Evolutionary conservation across 495 filamentous ascomycete genomes (phyloP), one percentile per base, ranked within the genome.

Genomic region (Penicillium coprophilum): DNA sequence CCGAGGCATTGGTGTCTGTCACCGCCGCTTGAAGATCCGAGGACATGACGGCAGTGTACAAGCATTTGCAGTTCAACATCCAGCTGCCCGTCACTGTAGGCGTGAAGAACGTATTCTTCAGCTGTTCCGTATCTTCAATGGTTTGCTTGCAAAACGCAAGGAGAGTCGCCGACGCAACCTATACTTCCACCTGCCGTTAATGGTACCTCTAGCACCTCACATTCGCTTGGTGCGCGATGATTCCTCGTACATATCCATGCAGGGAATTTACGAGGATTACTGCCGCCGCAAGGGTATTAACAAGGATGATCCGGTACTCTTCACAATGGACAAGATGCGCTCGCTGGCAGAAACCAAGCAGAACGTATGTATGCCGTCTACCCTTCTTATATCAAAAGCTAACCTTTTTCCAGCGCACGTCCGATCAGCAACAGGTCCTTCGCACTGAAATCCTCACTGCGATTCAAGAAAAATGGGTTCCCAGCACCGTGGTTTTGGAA

Each of bases 121-220:
- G 69, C 78, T 99, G n/a, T 99, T 97, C 85, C 84, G 95, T 20
- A 95, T 96, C 57, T 92, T 99, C 77, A 97, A 99, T 70, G 90
- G 90, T 58, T 84, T 87, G 28, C 78, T 99, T 41, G 80, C 85
- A 15, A 93, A 92, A 72, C 87, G 91, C 62, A 97, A 97, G 76
- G 95, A 99, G 71, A 93, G 88, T 64, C 84, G 95, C 45, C 86
- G 92, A 11, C 87, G 95, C 31, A 96, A 97, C 67, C 78, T 99
- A 34, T 92, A 91, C 68, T 99, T 99, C 79, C 91, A 94, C 55
- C 82, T 99, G 34, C 95, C 95, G 2, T 75, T 96, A 54, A 96
- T 97, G 87, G 81, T 97, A 53, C 95, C 95, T 5, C 73, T 99
- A 46, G 90, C 94, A 44, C 95, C 95, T 9, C 89, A 92, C 65